A percentile compares a stretch with the other conserved stretches of the same genome.
phyloP scores from a whole-genome alignment of 129 eudicot genomes.

The Lactuca saligna region DNA sequence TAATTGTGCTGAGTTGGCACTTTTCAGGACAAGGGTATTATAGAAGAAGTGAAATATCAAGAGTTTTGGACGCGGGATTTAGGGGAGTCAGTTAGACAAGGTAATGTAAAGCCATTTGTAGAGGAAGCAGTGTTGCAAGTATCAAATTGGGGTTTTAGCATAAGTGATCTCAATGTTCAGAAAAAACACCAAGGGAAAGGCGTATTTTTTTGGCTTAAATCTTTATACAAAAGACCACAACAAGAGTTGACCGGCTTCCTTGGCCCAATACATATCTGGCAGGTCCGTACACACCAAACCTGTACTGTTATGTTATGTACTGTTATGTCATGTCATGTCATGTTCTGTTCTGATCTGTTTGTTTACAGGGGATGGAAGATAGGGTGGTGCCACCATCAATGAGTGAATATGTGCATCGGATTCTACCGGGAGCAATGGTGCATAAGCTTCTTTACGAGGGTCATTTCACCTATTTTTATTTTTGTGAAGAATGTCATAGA shows the following conservation, averaged over 20 bases:
- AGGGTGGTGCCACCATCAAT: constrained; percentile 74
- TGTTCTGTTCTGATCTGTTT: background rate
- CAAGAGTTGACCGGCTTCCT: constrained; percentile 71
- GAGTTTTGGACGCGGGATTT: constrained; percentile 75
- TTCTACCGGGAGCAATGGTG: constrained; percentile 79
- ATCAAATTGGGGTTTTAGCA: constrained; percentile 83
- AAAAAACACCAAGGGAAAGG: constrained; percentile 51
- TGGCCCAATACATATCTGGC: constrained; percentile 97
- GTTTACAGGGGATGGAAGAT: constrained; percentile 76
- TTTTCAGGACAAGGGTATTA: constrained; percentile 58
- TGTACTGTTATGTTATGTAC: background rate
- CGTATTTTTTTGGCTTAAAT: constrained; percentile 61
- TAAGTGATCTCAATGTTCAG: constrained; percentile 61
- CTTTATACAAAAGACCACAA: constrained; percentile 42
- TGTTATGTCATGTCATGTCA: background rate
- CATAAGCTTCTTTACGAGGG: constrained; percentile 88
- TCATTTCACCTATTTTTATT: constrained; percentile 80
- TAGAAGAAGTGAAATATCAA: constrained; percentile 58
- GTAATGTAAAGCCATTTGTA: constrained; percentile 64
- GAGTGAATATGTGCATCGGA: constrained; percentile 63
- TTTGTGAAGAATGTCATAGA: constrained; percentile 91
- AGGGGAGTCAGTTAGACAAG: constrained; percentile 84
- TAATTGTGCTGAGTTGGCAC: constrained; percentile 15
- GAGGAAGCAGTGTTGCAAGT: constrained; percentile 88
- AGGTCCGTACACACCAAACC: constrained; percentile 49